phyloP scores from a whole-genome alignment of 768 basidiomycete genomes.

The Gyrodon lividus region DNA sequence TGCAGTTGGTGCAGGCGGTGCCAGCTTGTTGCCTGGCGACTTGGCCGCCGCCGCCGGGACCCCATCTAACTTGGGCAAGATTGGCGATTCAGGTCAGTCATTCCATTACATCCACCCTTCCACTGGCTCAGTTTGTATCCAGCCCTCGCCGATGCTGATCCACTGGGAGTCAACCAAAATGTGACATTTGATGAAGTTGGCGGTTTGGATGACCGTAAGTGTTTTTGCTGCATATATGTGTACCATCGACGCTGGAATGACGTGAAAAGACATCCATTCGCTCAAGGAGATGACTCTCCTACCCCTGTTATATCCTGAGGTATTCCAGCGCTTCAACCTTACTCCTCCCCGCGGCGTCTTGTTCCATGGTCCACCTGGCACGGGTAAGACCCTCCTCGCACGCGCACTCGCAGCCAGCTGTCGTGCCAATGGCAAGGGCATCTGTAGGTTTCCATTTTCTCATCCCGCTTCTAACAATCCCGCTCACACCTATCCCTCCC shows the following conservation, averaged over 20 bases:
- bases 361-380: constrained; percentile 99
- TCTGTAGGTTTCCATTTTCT: constrained; percentile 60
- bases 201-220: constrained; percentile 87
- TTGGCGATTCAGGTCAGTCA: constrained; percentile 68
- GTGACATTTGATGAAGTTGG: constrained; percentile 97
- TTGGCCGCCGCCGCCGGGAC: constrained; percentile 64
- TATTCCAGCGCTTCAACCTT: constrained; percentile 90
- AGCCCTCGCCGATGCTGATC: constrained; percentile 95
- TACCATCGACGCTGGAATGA: constrained; percentile 2
- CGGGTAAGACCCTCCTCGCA: constrained; percentile 93
- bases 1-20: constrained; percentile 45
- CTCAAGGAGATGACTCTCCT: constrained; percentile 98
- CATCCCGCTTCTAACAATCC: background rate
- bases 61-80: constrained; percentile 82
- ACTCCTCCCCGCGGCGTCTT: constrained; percentile 96
- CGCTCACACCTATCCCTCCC: background rate
- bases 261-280: constrained; percentile 79
- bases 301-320: constrained; percentile 92
- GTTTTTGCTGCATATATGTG: background rate
- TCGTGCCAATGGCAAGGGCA: constrained; percentile 79
- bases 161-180: constrained; percentile 87
- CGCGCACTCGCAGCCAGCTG: constrained; percentile 93
- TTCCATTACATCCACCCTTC: constrained; percentile 13
- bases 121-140: constrained; percentile 5
- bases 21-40: constrained; percentile 62